Evolutionary conservation across 306 rosid species (phyloP).

Genomic region (Phaseolus lunatus): DNA sequence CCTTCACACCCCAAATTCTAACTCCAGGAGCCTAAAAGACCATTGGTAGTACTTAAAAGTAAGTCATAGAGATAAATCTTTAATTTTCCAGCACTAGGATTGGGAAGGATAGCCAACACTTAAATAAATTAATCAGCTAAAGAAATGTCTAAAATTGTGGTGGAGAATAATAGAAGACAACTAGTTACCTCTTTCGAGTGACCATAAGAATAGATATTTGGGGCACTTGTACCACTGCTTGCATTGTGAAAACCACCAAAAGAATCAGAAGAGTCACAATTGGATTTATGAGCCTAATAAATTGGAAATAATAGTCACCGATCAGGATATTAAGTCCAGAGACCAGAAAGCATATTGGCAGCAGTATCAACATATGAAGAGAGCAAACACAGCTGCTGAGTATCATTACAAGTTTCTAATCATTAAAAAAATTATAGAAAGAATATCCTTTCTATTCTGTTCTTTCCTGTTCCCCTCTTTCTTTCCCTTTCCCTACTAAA

Average conservation of each 20-base stretch:
- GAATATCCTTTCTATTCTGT: not conserved
- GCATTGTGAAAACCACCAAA: slow-evolving; percentile 43
- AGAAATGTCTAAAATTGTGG: not conserved
- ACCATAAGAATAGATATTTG: slow-evolving; percentile 34
- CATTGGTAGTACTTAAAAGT: not conserved
- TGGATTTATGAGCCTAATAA: slow-evolving; percentile 46
- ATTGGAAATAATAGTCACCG: slow-evolving; percentile 33
- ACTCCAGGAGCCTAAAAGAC: not conserved
- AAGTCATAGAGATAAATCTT: not conserved
- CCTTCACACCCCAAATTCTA: slow-evolving; percentile 7
- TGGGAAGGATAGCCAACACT: not conserved
- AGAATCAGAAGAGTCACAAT: slow-evolving; percentile 43
- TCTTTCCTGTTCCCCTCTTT: too few species aligned
- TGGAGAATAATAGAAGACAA: not conserved
- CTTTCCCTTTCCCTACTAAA: too few species aligned
- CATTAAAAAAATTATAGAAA: slow-evolving; percentile 1
- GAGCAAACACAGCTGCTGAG: slow-evolving; percentile 23
- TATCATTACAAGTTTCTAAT: slow-evolving; percentile 26
- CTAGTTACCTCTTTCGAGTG: slow-evolving; percentile 45
- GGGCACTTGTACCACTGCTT: slow-evolving; percentile 39
- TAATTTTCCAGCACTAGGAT: not conserved
- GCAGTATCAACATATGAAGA: slow-evolving; percentile 28
- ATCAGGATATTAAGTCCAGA: slow-evolving; percentile 19
- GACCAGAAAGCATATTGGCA: slow-evolving; percentile 12
- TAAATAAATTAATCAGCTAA: not conserved